Percentiles rank a stretch among this genome's conserved stretches.
These are phyloP conservation scores for Suhomyces sp. DNA, from an alignment of 805 yeast genomes.

Conservation along the genomic window DNA sequence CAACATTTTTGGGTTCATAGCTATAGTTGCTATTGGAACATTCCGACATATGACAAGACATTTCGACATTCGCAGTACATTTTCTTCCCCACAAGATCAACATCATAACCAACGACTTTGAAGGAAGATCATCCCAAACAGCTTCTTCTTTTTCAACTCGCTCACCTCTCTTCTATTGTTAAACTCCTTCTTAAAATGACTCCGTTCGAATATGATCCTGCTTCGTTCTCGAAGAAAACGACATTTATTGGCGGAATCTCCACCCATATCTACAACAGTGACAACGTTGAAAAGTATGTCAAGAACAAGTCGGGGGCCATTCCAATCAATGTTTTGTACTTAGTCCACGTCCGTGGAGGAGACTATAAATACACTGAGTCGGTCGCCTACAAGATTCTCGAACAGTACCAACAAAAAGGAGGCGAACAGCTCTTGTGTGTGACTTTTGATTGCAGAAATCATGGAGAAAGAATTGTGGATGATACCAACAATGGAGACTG, in stretches of 20 bases:
- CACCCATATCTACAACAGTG: conserved; percentile 44
- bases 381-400: conserved; percentile 38
- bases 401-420: conserved; percentile 23
- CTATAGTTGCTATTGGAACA: too few species aligned
- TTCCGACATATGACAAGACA: too few species aligned
- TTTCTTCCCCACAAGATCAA: too few species aligned
- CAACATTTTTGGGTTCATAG: too few species aligned
- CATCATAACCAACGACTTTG: too few species aligned
- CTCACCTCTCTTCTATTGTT: too few species aligned
- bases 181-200: conserved; percentile 17
- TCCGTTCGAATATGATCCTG: conserved; percentile 16
- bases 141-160: too few species aligned
- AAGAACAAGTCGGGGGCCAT: conserved; percentile 15
- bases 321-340: conserved; percentile 41
- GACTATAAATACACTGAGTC: conserved; percentile 38
- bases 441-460: conserved; percentile 55
- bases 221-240: conserved; percentile 8
- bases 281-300: conserved; percentile 26
- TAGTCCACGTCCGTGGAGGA: conserved; percentile 48
- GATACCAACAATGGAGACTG: conserved; percentile 40
- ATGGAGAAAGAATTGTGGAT: conserved; percentile 48
- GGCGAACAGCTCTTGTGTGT: conserved; percentile 40
- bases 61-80: too few species aligned
- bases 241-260: conserved; percentile 45
- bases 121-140: too few species aligned